Evolutionary conservation across 768 basidiomycete species (phyloP).

Genomic region (Exsudoporus frostii): DNA sequence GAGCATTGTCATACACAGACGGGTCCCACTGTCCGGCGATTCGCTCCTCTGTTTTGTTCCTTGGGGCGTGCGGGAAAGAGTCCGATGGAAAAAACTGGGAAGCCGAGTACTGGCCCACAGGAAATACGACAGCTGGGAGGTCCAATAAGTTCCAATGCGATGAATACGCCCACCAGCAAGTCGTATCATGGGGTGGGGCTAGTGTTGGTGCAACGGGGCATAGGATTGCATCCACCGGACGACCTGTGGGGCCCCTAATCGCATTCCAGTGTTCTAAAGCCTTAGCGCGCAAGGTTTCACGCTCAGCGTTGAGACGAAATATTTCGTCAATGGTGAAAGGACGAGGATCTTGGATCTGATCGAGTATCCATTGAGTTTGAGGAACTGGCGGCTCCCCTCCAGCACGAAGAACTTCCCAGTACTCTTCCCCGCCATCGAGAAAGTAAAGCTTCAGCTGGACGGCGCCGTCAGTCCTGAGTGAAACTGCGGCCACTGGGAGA

Average conservation of each 20-base stretch:
- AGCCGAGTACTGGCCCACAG: constrained; percentile 37
- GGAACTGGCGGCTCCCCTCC: constrained; percentile 38
- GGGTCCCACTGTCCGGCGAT: constrained; percentile 42
- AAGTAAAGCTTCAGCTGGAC: constrained; percentile 45
- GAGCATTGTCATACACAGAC: constrained; percentile 40
- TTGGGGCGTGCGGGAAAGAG: constrained; percentile 21
- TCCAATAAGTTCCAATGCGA: constrained; percentile 54
- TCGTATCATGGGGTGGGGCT: constrained; percentile 47
- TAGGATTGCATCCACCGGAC: constrained; percentile 47
- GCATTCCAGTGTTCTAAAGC: constrained; percentile 46
- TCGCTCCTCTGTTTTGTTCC: constrained; percentile 36
- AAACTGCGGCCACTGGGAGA: background rate
- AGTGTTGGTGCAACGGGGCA: constrained; percentile 45
- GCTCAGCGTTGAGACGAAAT: constrained; percentile 43
- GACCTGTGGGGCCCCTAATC: constrained; percentile 34
- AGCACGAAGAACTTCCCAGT: constrained; percentile 34
- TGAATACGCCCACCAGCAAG: constrained; percentile 49
- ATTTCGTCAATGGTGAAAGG: constrained; percentile 41
- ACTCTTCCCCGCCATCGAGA: constrained; percentile 48
- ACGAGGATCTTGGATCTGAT: constrained; percentile 36
- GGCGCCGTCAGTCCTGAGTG: constrained; percentile 13
- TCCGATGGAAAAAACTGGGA: constrained; percentile 12
- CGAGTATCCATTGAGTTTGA: constrained; percentile 43
- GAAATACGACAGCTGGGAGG: constrained; percentile 47
- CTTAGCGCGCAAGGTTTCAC: constrained; percentile 40